phyloP scores from a whole-genome alignment of 768 basidiomycete genomes.

The Cystoderma amianthinum region DNA sequence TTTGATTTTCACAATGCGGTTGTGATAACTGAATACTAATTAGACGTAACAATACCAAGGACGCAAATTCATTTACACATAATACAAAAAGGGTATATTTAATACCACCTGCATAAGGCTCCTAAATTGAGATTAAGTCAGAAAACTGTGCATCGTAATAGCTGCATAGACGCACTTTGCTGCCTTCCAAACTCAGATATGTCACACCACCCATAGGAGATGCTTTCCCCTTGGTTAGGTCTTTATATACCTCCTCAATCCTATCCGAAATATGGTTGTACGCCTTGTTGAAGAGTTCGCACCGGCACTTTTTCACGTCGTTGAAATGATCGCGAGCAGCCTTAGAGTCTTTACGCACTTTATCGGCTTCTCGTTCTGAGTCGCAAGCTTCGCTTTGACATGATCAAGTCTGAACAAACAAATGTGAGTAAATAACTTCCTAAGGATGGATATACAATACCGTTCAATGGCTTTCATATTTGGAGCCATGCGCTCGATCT shows the following conservation, averaged over 20 bases:
- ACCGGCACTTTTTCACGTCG: constrained; percentile 80
- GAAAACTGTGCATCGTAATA: background rate
- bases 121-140: constrained; percentile 11
- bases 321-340: constrained; percentile 88
- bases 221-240: constrained; percentile 92
- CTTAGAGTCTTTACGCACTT: constrained; percentile 86
- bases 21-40: no score
- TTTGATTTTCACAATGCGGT: no score
- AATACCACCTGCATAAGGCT: constrained; percentile 49
- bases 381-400: constrained; percentile 80
- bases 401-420: constrained; percentile 56
- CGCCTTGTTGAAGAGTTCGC: constrained; percentile 90
- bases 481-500: constrained; percentile 91
- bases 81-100: no score
- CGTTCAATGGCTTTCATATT: constrained; percentile 96
- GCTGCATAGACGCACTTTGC: constrained; percentile 58
- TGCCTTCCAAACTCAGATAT: constrained; percentile 93
- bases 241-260: constrained; percentile 96
- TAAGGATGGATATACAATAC: constrained; percentile 33
- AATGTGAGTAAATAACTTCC: background rate
- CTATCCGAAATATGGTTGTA: constrained; percentile 93
- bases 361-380: constrained; percentile 89
- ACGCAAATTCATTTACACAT: no score
- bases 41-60: no score
- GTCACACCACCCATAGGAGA: constrained; percentile 95